Evolutionary conservation across 139 green algal species (phyloP).

Genomic region (Micractinium conductrix): DNA sequence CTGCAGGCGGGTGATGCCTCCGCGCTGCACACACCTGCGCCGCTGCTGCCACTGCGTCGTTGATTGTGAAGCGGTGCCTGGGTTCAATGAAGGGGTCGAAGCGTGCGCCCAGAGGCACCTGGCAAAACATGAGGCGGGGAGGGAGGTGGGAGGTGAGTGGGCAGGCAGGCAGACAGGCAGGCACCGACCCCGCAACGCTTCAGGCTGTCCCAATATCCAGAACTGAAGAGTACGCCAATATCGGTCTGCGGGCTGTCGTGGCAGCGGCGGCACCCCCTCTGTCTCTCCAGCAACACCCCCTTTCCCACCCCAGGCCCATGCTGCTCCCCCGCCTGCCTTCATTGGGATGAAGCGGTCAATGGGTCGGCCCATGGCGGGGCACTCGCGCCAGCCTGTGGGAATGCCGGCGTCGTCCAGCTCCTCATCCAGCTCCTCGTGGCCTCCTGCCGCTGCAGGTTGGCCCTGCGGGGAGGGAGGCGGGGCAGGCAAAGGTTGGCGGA

Average conservation of each 20-base stretch:
- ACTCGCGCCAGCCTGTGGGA: slow-evolving; percentile 40
- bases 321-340: slow-evolving; percentile 9
- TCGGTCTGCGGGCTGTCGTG: too few species aligned
- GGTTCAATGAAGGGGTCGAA: slow-evolving; percentile 31
- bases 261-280: too few species aligned
- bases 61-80: slow-evolving; percentile 33
- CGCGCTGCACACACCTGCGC: background rate
- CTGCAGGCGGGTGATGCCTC: background rate
- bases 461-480: background rate
- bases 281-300: too few species aligned
- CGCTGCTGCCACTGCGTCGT: slow-evolving; percentile 15
- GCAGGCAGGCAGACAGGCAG: too few species aligned
- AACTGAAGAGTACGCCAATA: too few species aligned
- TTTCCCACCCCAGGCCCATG: too few species aligned
- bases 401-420: slow-evolving; percentile 44
- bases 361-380: slow-evolving; percentile 33
- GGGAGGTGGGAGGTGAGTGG: background rate
- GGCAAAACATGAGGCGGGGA: background rate
- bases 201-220: too few species aligned
- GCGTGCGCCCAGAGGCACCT: slow-evolving; percentile 43
- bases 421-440: slow-evolving; percentile 35
- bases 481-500: too few species aligned
- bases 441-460: background rate
- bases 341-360: slow-evolving; percentile 49
- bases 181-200: too few species aligned